phyloP scores from a whole-genome alignment of 2,329 filamentous ascomycete genomes.

The Aspergillus fumigatiaffinis region DNA sequence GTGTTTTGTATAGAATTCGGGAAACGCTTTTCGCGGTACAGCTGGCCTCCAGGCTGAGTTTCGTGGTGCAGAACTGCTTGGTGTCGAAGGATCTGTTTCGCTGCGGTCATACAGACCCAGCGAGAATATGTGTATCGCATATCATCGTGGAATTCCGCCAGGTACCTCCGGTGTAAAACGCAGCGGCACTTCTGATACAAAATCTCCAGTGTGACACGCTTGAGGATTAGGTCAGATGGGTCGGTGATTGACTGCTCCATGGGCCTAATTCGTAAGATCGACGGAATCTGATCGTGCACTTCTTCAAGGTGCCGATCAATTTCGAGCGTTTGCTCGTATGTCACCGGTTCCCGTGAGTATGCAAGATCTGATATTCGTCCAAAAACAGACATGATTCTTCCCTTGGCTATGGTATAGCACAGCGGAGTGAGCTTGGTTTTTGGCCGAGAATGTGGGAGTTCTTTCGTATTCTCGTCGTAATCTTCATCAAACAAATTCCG shows the following conservation, averaged over 20 bases:
- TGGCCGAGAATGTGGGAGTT: slow-evolving; percentile 53
- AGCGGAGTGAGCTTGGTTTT: slow-evolving; percentile 49
- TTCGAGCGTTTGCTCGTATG: slow-evolving; percentile 35
- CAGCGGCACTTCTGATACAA: slow-evolving; percentile 50
- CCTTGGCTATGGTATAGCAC: slow-evolving; percentile 36
- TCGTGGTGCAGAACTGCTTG: slow-evolving; percentile 50
- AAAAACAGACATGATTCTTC: slow-evolving; percentile 32
- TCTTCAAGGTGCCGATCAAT: slow-evolving; percentile 35
- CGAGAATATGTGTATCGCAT: slow-evolving; percentile 42
- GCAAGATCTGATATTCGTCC: slow-evolving; percentile 37
- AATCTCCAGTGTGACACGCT: slow-evolving; percentile 49
- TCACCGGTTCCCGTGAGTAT: slow-evolving; percentile 28
- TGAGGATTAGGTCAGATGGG: slow-evolving; percentile 49
- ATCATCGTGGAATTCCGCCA: slow-evolving; percentile 38
- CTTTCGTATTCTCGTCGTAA: slow-evolving; percentile 48
- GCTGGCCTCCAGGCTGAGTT: slow-evolving; percentile 51
- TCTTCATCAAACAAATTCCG: slow-evolving; percentile 60
- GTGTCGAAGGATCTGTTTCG: slow-evolving; percentile 46
- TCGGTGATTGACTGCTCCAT: slow-evolving; percentile 44
- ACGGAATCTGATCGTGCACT: slow-evolving; percentile 21
- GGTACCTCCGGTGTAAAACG: slow-evolving; percentile 53
- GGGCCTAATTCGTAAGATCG: slow-evolving; percentile 20
- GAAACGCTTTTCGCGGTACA: slow-evolving; percentile 55
- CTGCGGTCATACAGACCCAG: slow-evolving; percentile 45
- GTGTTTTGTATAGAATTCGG: slow-evolving; percentile 55